phyloP scores from a whole-genome alignment of 805 yeast species.

The Candida germanica region DNA sequence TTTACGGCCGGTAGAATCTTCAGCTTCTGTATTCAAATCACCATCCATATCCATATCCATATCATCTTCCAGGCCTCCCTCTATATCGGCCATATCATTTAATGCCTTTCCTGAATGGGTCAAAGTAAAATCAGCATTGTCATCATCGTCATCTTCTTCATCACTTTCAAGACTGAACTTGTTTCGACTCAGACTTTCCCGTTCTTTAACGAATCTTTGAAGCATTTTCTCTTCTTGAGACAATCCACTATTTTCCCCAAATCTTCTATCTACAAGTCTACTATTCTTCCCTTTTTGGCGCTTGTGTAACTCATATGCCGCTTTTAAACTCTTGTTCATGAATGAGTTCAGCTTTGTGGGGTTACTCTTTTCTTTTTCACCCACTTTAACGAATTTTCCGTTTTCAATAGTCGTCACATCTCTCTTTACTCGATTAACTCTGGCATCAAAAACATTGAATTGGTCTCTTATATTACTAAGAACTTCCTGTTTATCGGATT shows the following conservation, averaged over 20 bases:
- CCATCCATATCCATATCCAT: slow-evolving; percentile 28
- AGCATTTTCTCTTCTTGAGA: slow-evolving; percentile 92
- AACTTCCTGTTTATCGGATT: slow-evolving; percentile 64
- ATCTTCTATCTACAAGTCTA: slow-evolving; percentile 78
- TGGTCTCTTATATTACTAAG: slow-evolving; percentile 64
- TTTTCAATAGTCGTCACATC: slow-evolving; percentile 42
- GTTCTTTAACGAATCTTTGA: slow-evolving; percentile 88
- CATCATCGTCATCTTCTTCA: slow-evolving; percentile 47
- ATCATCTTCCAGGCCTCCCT: too few relatives aligned
- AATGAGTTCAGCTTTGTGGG: slow-evolving; percentile 31
- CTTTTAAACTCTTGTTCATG: slow-evolving; percentile 42
- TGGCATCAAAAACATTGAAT: slow-evolving; percentile 87
- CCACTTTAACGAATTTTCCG: slow-evolving; percentile 45
- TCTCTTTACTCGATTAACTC: slow-evolving; percentile 63
- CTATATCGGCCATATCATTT: slow-evolving; percentile 48
- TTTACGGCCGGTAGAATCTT: slow-evolving; percentile 43
- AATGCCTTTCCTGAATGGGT: slow-evolving; percentile 80
- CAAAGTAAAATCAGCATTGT: slow-evolving; percentile 46
- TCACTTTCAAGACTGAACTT: slow-evolving; percentile 59
- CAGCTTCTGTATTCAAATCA: slow-evolving; percentile 30
- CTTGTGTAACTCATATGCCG: slow-evolving; percentile 64
- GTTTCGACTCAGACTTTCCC: slow-evolving; percentile 60
- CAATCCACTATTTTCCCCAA: slow-evolving; percentile 81
- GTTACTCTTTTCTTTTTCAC: slow-evolving; percentile 34
- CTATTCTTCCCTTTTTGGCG: slow-evolving; percentile 70